Conservation (phyloP, 2,329 filamentous ascomycete species). For the Tolypocladium sp. region DNA sequence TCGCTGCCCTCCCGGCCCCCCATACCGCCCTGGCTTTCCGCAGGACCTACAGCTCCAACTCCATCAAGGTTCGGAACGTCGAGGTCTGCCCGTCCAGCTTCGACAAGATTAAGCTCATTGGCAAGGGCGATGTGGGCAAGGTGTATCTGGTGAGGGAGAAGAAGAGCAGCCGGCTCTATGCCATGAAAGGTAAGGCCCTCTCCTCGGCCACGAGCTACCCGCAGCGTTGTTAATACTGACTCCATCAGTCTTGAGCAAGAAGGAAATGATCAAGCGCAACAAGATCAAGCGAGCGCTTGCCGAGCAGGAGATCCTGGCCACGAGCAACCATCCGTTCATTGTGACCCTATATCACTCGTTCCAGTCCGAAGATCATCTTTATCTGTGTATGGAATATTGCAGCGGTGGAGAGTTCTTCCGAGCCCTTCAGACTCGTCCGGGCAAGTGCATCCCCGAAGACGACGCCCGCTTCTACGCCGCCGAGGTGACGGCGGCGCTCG, state of each 20-base stretch:
- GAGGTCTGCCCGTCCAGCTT: slow-evolving; percentile 94
- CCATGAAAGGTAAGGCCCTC: slow-evolving; percentile 78
- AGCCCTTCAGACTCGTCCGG: slow-evolving; percentile 88
- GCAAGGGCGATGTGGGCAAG: slow-evolving; percentile 97
- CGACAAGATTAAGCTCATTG: slow-evolving; percentile 99
- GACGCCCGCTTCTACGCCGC: slow-evolving; percentile 96
- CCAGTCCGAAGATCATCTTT: slow-evolving; percentile 96
- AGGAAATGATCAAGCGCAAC: slow-evolving; percentile 99
- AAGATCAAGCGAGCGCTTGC: slow-evolving; percentile 98
- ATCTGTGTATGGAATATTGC: slow-evolving; percentile 99
- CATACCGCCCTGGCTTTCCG: slow-evolving; percentile 70
- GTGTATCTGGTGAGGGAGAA: slow-evolving; percentile 97
- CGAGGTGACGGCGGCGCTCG: slow-evolving; percentile 90
- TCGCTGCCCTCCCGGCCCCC: slow-evolving; percentile 55
- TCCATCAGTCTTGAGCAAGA: slow-evolving; percentile 81
- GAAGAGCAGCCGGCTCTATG: slow-evolving; percentile 90
- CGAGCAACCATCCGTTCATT: slow-evolving; percentile 98
- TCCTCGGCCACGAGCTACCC: neutral
- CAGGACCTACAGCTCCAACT: slow-evolving; percentile 96
- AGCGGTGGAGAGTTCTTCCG: slow-evolving; percentile 98
- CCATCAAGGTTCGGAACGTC: slow-evolving; percentile 95
- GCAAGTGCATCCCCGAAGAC: slow-evolving; percentile 95
- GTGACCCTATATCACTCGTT: slow-evolving; percentile 98
- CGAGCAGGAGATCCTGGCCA: slow-evolving; percentile 95
- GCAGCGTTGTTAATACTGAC: neutral